Percentiles rank a stretch among this genome's conserved stretches.
Conservation (phyloP, 139 green algal species). For the Tetradesmus obliquus region DNA sequence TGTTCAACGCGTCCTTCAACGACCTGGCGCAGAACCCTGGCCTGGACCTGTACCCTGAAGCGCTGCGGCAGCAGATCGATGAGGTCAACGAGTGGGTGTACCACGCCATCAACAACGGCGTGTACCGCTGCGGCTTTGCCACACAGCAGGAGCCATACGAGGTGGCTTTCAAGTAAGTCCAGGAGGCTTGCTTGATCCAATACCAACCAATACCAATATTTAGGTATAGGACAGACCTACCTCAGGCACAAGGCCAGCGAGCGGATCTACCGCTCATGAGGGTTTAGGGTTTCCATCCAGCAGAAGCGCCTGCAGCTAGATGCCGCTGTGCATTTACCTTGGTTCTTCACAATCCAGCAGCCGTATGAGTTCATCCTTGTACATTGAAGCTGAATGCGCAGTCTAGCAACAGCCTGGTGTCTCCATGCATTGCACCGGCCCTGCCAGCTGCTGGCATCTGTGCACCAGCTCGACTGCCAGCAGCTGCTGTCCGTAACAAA, state of each 20-base stretch:
- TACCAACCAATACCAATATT: background rate
- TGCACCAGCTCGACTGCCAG: too few species aligned
- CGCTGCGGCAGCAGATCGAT: conserved; percentile 80
- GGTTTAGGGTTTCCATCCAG: too few species aligned
- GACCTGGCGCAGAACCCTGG: conserved; percentile 73
- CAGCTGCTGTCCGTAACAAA: too few species aligned
- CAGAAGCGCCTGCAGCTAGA: too few species aligned
- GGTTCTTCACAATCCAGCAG: too few species aligned
- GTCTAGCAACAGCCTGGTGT: too few species aligned
- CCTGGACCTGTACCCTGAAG: conserved; percentile 87
- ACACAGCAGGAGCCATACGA: conserved; percentile 92
- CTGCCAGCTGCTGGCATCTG: background rate
- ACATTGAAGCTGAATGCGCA: too few species aligned
- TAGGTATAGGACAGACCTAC: background rate
- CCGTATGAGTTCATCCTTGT: too few species aligned
- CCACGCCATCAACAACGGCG: conserved; percentile 95
- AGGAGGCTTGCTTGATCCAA: too few species aligned
- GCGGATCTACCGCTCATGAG: too few species aligned
- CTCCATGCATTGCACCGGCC: too few species aligned
- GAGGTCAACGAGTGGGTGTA: conserved; percentile 91
- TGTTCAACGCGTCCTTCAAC: conserved; percentile 95
- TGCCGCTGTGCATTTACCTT: too few species aligned
- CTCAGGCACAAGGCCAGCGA: background rate
- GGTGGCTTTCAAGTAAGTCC: conserved; percentile 59
- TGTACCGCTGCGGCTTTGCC: conserved; percentile 97